Evolutionary conservation across 2,329 filamentous ascomycete species (phyloP).

Genomic region (Alternaria brassicae): DNA sequence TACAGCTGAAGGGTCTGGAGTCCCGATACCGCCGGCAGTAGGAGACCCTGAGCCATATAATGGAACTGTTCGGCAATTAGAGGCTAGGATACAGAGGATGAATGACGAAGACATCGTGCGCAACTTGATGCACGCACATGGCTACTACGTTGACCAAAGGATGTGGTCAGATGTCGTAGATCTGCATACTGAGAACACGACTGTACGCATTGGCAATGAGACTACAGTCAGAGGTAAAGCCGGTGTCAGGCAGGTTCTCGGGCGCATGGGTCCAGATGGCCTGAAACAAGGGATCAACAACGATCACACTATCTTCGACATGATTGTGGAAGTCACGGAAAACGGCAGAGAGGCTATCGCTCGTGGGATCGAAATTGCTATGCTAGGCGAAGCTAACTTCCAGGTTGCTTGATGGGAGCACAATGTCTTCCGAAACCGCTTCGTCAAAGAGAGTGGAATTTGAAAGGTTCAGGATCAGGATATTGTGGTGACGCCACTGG

Average conservation of each 20-base stretch:
- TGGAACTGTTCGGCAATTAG: constrained; percentile 8
- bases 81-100: constrained; percentile 22
- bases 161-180: constrained; percentile 34
- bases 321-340: constrained; percentile 27
- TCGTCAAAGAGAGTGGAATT: constrained; percentile 26
- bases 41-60: constrained; percentile 17
- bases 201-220: constrained; percentile 13
- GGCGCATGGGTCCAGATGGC: constrained; percentile 31
- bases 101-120: constrained; percentile 36
- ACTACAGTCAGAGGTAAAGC: constrained; percentile 17
- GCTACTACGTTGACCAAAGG: constrained; percentile 34
- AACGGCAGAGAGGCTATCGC: constrained; percentile 26
- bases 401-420: constrained; percentile 33
- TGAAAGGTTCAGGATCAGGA: constrained; percentile 25
- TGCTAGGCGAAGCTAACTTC: constrained; percentile 31
- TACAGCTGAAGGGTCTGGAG: constrained; percentile 27
- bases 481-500: constrained; percentile 27
- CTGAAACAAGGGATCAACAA: constrained; percentile 34
- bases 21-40: constrained; percentile 23
- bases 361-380: constrained; percentile 33
- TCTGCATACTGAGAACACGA: constrained; percentile 23
- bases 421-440: constrained; percentile 33
- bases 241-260: constrained; percentile 24
- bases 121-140: constrained; percentile 34
- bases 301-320: constrained; percentile 35